Percentiles rank a stretch among this genome's conserved stretches.
Evolutionary conservation across 306 rosid genomes (phyloP).

Genomic region (Gastrolobium bilobum): DNA sequence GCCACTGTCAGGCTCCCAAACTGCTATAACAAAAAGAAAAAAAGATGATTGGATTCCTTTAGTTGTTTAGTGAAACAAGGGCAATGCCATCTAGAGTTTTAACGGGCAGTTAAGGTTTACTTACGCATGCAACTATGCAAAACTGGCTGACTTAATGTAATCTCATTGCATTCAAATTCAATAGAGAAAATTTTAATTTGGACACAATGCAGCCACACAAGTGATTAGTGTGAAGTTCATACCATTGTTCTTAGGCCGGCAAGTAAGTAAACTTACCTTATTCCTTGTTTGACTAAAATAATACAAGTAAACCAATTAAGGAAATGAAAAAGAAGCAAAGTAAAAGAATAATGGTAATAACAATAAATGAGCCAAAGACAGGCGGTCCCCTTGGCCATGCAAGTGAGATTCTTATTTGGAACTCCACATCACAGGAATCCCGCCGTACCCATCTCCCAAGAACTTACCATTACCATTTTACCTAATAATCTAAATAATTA

Average conservation of each 20-base stretch:
- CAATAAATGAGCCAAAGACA: constrained; percentile 40
- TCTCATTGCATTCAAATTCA: constrained; percentile 13
- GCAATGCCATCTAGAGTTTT: constrained; percentile 1
- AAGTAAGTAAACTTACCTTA: not conserved
- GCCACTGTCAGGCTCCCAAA: constrained; percentile 31
- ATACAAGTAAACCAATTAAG: not conserved
- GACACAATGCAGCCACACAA: not conserved
- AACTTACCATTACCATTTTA: constrained; percentile 38
- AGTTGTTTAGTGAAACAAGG: constrained; percentile 38
- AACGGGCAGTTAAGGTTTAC: not conserved
- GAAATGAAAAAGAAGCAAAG: not conserved
- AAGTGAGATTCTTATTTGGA: constrained; percentile 45
- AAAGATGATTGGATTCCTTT: not conserved
- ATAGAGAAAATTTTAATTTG: not conserved
- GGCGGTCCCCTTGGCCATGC: constrained; percentile 3
- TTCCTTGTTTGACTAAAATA: constrained; percentile 42
- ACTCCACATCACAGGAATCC: constrained; percentile 54
- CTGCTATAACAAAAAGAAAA: constrained; percentile 33
- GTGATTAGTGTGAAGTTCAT: constrained; percentile 25
- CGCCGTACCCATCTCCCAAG: constrained; percentile 59
- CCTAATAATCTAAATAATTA: constrained; percentile 11
- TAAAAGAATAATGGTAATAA: not conserved
- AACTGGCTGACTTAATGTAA: not conserved
- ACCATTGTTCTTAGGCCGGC: not conserved
- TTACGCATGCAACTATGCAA: not conserved